Evolutionary conservation across 2,329 filamentous ascomycete genomes (phyloP), one percentile per base, ranked within the genome.

Genomic region (Stromatinia cepivora): DNA sequence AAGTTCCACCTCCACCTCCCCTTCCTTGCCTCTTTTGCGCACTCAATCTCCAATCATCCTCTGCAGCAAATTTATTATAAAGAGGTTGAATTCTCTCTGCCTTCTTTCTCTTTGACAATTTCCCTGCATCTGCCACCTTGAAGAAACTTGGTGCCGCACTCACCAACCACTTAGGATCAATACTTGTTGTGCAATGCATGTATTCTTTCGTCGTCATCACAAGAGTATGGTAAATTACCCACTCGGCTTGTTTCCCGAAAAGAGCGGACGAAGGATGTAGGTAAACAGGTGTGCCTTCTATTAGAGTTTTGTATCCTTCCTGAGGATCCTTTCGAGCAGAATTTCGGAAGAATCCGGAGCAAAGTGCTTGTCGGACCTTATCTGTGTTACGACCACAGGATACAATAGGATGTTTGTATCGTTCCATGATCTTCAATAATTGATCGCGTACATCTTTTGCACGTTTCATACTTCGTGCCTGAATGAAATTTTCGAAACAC

Each of bases 71-170:
- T 78, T 94, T 91, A 79, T 97, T 97, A 79, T 97, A 93, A 81
- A 99, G 81, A 56, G 95, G 95, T 83, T 97, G 92, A 68, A 99
- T 98, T 69, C 94, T 86, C 84, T 99, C 95, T 0, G 92, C 92
- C 84, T 92, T 91, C 87, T 96, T 95, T 77, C 95, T 84, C 85
- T 97, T 97, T 73, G 91, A 94, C 76, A 99, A 81, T 69, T 88
- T 85, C 10, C 53, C 67, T 48, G 91, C 94, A 0, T 92, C 89
- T 25, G 95, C 94, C 6, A 98, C 93, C 85, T 97, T 97, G 88
- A 98, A 99, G 83, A 98, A 99, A 0, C 93, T 97, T 13, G 96
- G 95, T n/a, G 96, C 95, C 17, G 94, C 94, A 76, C 97, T 94
- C 0, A 98, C 93, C 31, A 99, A 86, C 88, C 88, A 91, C 77